Evolutionary conservation across 1,139 yeast species (phyloP), one percentile per base, ranked within the genome.

Genomic region (Debaryomyces coudertii): DNA sequence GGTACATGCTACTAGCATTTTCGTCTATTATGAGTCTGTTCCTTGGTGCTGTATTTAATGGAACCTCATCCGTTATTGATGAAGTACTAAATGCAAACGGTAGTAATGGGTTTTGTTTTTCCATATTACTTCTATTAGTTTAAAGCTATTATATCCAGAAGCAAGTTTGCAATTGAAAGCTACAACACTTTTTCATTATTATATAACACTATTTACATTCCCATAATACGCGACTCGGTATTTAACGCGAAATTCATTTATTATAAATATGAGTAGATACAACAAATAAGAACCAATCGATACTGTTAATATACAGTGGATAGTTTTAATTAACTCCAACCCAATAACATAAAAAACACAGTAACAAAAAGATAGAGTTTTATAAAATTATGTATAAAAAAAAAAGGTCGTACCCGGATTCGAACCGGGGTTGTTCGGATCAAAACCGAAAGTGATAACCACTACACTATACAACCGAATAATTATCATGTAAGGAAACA

Each of bases 391-490:
- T 8, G 6, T 12, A 23, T 5, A 34, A 41, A 61, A 68, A 72
- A 70, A 58, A 60, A 49, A 84, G 90, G 90, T 85, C 90, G 83
- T 82, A 82, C 90, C 90, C 90, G 90, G 92, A 84, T 83, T 85
- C 92, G 90, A 85, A 85, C 90, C 86, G 90, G 90, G 89, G 90
- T 85, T 83, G 83, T 77, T 72, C 84, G 90, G 90, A 84, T 71
- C 77, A 72, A 65, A 72, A 71, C 77, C 77, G 65, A 67, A 63
- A 58, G 77, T 72, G 77, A 72, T 72, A 69, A 71, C 77, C 77
- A 68, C 77, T 72, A 72, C 77, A 71, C 77, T 71, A 72, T 68
- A 66, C 71, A 70, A 71, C 76, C 77, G n/a, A 11, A 29, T 29
- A 29, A 18, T 3, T 29, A 12, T 29, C 4, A 27, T n/a, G 38